phyloP scores from a whole-genome alignment of 2,329 filamentous ascomycete genomes.

The Cytospora chrysosperma region DNA sequence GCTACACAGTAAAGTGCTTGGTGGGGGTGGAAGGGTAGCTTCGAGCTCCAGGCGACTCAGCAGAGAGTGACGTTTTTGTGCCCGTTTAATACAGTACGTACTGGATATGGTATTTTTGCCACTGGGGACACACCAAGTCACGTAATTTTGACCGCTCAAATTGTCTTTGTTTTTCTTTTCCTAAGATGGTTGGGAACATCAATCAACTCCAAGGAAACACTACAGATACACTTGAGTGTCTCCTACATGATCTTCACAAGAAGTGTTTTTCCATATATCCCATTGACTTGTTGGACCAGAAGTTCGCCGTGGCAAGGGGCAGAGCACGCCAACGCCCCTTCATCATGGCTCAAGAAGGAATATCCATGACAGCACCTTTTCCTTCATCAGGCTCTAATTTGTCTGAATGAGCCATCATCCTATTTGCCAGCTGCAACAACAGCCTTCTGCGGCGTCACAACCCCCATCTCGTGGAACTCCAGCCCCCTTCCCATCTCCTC shows the following conservation, averaged over 20 bases:
- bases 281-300: neutral
- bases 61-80: neutral
- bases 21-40: neutral
- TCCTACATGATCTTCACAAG: neutral
- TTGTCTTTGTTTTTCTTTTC: too few relatives aligned
- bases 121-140: neutral
- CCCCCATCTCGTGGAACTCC: constrained; percentile 19
- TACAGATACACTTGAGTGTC: neutral
- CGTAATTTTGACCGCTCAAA: too few relatives aligned
- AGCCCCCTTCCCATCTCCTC: neutral
- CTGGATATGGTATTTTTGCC: neutral
- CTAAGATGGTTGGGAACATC: too few relatives aligned
- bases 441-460: constrained; percentile 17
- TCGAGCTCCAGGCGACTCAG: neutral
- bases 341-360: neutral
- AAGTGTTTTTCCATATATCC: neutral
- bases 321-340: too few relatives aligned
- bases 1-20: neutral
- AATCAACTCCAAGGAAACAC: too few relatives aligned
- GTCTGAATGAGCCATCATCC: neutral
- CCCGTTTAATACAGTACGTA: neutral
- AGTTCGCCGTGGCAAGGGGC: too few relatives aligned
- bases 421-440: neutral
- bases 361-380: neutral
- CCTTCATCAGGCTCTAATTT: neutral